Evolutionary conservation across 345 rosid genomes (phyloP).

Genomic region (Citrus cavaleriei): DNA sequence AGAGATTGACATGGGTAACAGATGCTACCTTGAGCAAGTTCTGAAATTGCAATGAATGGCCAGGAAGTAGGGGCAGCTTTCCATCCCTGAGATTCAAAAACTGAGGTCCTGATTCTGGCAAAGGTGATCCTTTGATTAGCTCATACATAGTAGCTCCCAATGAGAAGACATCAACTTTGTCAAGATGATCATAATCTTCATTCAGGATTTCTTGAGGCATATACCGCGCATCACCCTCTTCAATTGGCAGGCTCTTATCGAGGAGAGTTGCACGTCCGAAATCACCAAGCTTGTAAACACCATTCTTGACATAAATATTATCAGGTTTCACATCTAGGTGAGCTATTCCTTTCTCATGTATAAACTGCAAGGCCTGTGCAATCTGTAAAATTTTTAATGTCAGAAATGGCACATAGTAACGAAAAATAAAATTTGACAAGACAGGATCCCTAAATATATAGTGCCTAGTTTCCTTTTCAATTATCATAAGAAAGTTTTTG

Average conservation of each 20-base stretch:
- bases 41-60: constrained; percentile 79
- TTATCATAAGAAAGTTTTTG: background rate
- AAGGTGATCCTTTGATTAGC: constrained; percentile 73
- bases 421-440: background rate
- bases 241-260: constrained; percentile 75
- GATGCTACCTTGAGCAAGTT: constrained; percentile 75
- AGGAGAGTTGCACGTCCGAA: constrained; percentile 94
- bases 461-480: too few species aligned
- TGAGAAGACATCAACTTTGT: constrained; percentile 93
- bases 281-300: constrained; percentile 87
- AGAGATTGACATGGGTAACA: background rate
- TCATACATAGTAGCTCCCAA: constrained; percentile 79
- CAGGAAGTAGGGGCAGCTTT: constrained; percentile 84
- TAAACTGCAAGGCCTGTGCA: constrained; percentile 74
- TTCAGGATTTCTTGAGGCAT: constrained; percentile 99
- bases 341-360: constrained; percentile 82
- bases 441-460: background rate
- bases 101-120: constrained; percentile 70
- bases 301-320: constrained; percentile 80
- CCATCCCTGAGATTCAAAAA: constrained; percentile 75
- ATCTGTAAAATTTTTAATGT: constrained; percentile 45
- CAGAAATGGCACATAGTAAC: background rate
- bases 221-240: constrained; percentile 98
- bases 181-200: constrained; percentile 76
- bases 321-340: constrained; percentile 98